Percentiles rank a stretch among this genome's conserved stretches.
Evolutionary conservation across 805 yeast species (phyloP).

Genomic region (Pichia californica): DNA sequence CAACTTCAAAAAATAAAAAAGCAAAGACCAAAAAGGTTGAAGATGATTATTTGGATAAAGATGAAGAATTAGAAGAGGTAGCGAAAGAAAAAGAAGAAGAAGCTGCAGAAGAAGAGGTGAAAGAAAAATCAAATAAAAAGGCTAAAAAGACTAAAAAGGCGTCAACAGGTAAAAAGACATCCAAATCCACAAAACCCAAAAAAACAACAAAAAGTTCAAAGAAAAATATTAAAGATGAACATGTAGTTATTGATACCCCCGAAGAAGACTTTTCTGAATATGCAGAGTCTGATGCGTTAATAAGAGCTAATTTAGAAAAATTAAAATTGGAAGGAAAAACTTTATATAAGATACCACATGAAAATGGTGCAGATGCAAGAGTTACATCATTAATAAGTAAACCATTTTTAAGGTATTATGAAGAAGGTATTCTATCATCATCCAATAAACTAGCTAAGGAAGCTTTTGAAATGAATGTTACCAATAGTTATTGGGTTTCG

Average conservation of each 20-base stretch:
- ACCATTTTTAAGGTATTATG: slow-evolving; percentile 63
- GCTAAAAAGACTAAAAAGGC: neutral
- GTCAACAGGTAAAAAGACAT: no score
- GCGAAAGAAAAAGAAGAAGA: neutral
- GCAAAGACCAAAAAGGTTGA: neutral
- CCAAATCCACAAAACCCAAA: neutral
- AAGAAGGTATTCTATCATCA: slow-evolving; percentile 65
- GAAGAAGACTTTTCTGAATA: neutral
- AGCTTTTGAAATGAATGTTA: slow-evolving; percentile 69
- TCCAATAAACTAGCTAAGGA: slow-evolving; percentile 66
- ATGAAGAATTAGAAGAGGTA: neutral
- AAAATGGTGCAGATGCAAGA: slow-evolving; percentile 68
- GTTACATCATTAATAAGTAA: slow-evolving; percentile 77
- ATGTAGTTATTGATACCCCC: neutral
- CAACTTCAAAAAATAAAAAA: neutral
- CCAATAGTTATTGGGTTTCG: slow-evolving; percentile 90
- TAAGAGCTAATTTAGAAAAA: slow-evolving; percentile 11
- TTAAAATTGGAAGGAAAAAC: slow-evolving; percentile 10
- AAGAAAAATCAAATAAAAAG: neutral
- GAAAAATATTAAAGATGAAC: neutral
- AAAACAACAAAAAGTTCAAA: neutral
- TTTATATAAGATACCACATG: slow-evolving; percentile 77
- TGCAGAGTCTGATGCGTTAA: slow-evolving; percentile 13
- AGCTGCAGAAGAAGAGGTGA: neutral
- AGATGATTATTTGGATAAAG: neutral